Conservation (phyloP, 179 eudicot species). For the Vitellaria paradoxa region DNA sequence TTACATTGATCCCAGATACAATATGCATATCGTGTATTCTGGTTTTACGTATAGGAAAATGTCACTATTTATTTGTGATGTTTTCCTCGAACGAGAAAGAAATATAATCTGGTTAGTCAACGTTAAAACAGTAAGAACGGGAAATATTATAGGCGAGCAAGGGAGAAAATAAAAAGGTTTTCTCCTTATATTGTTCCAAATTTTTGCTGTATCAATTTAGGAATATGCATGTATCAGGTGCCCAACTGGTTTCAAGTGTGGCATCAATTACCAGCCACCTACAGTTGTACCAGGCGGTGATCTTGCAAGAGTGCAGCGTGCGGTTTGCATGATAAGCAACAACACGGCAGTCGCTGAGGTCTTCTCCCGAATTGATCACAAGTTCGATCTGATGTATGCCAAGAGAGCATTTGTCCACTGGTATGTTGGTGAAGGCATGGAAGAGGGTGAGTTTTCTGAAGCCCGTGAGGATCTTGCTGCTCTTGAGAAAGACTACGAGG, state of each 20-base stretch:
- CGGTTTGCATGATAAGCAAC: conserved; percentile 70
- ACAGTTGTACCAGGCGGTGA: conserved; percentile 71
- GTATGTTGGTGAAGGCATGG: conserved; percentile 79
- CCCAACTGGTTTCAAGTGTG: conserved; percentile 70
- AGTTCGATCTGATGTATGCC: conserved; percentile 66
- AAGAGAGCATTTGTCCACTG: conserved; percentile 74
- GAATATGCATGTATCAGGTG: conserved; percentile 31
- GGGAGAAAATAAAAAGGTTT: neutral
- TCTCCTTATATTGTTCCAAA: neutral
- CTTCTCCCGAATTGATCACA: conserved; percentile 58
- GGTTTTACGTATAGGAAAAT: neutral
- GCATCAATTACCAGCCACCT: conserved; percentile 65
- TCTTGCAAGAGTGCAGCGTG: conserved; percentile 67
- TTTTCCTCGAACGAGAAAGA: neutral
- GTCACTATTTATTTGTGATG: neutral
- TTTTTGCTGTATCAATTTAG: neutral
- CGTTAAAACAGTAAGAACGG: neutral
- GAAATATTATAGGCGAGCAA: neutral
- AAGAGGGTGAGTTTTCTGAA: conserved; percentile 69
- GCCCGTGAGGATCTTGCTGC: conserved; percentile 72
- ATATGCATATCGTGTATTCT: neutral
- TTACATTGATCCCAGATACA: neutral
- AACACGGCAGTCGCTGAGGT: conserved; percentile 65
- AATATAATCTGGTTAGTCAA: neutral
- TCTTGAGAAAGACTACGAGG: conserved; percentile 45